Evolutionary conservation across 352 stramenopile species (phyloP).

Genomic region (Pseudoperonospora humuli): DNA sequence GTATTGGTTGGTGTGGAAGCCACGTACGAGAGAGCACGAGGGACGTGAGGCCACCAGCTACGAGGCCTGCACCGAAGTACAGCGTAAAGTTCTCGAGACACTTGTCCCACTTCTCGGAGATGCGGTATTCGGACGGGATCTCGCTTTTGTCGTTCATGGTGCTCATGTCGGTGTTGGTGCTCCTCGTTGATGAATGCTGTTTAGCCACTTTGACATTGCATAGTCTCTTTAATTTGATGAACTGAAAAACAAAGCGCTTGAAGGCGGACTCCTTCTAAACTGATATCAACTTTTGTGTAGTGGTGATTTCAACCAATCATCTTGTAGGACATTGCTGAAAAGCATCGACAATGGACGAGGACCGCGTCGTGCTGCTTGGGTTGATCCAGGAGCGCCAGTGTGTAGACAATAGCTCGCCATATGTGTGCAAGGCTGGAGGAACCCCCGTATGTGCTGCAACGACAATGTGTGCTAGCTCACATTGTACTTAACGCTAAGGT

Average conservation of each 20-base stretch:
- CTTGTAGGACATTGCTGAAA: too few species aligned
- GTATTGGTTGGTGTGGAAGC: not conserved
- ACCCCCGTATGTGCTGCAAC: constrained; percentile 35
- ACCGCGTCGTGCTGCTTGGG: constrained; percentile 57
- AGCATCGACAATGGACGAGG: constrained; percentile 40
- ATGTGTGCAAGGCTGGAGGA: constrained; percentile 73
- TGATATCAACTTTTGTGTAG: too few species aligned
- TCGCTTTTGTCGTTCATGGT: constrained; percentile 45
- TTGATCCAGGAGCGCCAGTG: constrained; percentile 55
- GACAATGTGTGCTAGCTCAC: not conserved
- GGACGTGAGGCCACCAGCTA: constrained; percentile 74
- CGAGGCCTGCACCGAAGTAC: constrained; percentile 75
- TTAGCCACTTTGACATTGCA: not conserved
- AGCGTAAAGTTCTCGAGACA: constrained; percentile 85
- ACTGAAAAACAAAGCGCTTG: too few species aligned
- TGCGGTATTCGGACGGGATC: constrained; percentile 84
- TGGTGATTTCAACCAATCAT: too few species aligned
- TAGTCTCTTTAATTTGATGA: too few species aligned
- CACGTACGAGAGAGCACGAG: constrained; percentile 76
- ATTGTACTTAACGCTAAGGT: not conserved
- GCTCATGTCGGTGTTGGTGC: constrained; percentile 3
- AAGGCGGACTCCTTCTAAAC: too few species aligned
- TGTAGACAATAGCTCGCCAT: constrained; percentile 58
- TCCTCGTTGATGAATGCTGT: constrained; percentile 15
- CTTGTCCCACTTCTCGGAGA: constrained; percentile 89